Evolutionary conservation across 257 asterid species (phyloP).

Genomic region (Plectranthus barbatus): DNA sequence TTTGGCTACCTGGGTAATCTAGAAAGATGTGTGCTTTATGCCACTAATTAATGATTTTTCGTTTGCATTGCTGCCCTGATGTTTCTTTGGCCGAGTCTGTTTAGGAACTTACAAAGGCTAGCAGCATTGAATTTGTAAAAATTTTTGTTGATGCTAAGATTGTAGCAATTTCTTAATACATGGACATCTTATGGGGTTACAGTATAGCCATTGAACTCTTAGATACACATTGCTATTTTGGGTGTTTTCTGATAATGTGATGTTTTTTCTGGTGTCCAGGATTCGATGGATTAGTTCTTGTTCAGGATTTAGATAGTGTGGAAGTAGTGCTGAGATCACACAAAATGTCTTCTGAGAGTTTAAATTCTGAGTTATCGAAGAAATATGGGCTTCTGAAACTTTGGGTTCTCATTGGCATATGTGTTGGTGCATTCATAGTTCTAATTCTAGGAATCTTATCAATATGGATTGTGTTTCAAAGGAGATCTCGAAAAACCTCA

Average conservation of each 20-base stretch:
- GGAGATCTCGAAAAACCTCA: conserved; percentile 51
- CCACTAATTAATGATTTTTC: neutral
- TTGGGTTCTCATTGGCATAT: conserved; percentile 78
- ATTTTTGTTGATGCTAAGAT: neutral
- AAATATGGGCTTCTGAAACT: conserved; percentile 65
- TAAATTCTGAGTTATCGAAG: conserved; percentile 50
- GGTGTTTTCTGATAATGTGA: conserved; percentile 13
- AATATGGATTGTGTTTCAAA: conserved; percentile 57
- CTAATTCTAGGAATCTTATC: conserved; percentile 68
- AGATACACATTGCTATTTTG: conserved; percentile 11
- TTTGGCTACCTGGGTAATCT: neutral
- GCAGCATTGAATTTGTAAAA: neutral
- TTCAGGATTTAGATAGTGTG: conserved; percentile 4
- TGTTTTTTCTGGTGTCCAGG: conserved; percentile 40
- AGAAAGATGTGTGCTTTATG: conserved; percentile 7
- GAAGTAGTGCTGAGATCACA: neutral
- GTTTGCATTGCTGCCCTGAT: no score
- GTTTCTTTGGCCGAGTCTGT: neutral
- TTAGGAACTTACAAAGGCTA: neutral
- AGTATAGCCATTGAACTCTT: neutral
- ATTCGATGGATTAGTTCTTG: conserved; percentile 29
- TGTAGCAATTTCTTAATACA: neutral
- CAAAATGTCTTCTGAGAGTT: conserved; percentile 55
- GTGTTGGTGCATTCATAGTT: conserved; percentile 66
- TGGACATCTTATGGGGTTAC: neutral